These are phyloP conservation scores for Glycine tomentella DNA, from an alignment of 306 rosid genomes.

Conservation along the genomic window DNA sequence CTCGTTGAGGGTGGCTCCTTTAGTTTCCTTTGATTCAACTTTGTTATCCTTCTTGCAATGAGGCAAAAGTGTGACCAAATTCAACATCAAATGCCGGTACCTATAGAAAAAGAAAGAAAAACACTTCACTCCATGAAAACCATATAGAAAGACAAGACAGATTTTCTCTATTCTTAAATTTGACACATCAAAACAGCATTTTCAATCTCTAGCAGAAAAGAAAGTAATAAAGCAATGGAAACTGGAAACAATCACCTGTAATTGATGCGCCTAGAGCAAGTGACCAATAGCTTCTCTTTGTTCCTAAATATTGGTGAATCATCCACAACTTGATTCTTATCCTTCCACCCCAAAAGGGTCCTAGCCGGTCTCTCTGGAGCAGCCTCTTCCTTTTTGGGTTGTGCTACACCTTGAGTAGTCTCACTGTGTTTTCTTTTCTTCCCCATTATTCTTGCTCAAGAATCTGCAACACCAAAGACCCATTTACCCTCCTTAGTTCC, in stretches of 20 bases:
- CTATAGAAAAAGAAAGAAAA: conserved; percentile 37
- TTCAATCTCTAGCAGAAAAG: not conserved
- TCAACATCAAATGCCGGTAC: conserved; percentile 97
- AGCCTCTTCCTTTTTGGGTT: conserved; percentile 56
- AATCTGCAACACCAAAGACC: too few relatives aligned
- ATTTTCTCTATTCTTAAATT: not conserved
- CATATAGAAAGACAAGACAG: not conserved
- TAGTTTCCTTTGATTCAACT: conserved; percentile 86
- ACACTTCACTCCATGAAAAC: conserved; percentile 15
- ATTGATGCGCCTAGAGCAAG: conserved; percentile 92
- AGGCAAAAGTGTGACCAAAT: conserved; percentile 85
- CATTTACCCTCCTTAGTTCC: too few relatives aligned
- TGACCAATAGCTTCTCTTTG: conserved; percentile 89
- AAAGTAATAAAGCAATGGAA: too few relatives aligned
- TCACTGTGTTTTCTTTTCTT: conserved; percentile 93
- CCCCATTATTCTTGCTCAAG: conserved; percentile 52
- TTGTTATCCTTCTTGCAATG: conserved; percentile 97
- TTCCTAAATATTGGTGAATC: conserved; percentile 68
- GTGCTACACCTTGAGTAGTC: conserved; percentile 37
- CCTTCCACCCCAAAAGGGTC: conserved; percentile 89
- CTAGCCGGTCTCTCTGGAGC: conserved; percentile 83
- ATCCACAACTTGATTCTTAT: conserved; percentile 52
- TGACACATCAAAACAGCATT: not conserved
- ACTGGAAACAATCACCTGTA: conserved; percentile 59
- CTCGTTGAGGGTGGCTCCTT: conserved; percentile 87